Percentiles rank a stretch among this genome's conserved stretches.
phyloP scores from a whole-genome alignment of 2,329 filamentous ascomycete species.

The Colletotrichum sp. region DNA sequence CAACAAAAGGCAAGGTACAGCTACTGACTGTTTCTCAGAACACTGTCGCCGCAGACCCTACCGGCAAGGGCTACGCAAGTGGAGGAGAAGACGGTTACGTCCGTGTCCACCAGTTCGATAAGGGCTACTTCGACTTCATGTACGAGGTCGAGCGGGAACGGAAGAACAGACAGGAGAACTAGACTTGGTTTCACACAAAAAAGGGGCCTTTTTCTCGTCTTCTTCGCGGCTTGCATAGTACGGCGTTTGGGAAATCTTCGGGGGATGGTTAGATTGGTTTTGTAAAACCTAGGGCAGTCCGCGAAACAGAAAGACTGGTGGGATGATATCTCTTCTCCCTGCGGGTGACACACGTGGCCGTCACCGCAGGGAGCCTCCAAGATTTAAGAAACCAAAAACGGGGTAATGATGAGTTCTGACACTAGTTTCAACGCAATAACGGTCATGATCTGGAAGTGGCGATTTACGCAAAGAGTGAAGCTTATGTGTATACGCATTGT shows the following conservation, averaged over 20 bases:
- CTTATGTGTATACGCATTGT: neutral
- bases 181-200: constrained; percentile 6
- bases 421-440: constrained; percentile 3
- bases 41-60: constrained; percentile 92
- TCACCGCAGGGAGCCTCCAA: neutral
- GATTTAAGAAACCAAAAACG: constrained; percentile 10
- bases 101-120: constrained; percentile 97
- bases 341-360: neutral
- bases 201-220: constrained; percentile 16
- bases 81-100: constrained; percentile 99
- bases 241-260: constrained; percentile 39
- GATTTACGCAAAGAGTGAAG: neutral
- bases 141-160: constrained; percentile 97
- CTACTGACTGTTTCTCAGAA: constrained; percentile 53
- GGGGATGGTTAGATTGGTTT: constrained; percentile 23
- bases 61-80: constrained; percentile 90
- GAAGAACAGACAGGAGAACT: constrained; percentile 42
- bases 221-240: constrained; percentile 46
- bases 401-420: constrained; percentile 18
- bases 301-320: constrained; percentile 15
- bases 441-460: constrained; percentile 5
- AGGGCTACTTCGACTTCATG: constrained; percentile 97
- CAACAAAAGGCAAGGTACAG: neutral
- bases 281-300: constrained; percentile 23
- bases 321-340: constrained; percentile 9